Evolutionary conservation across 2,329 filamentous ascomycete genomes (phyloP).

Genomic region (Trichoderma sp.): DNA sequence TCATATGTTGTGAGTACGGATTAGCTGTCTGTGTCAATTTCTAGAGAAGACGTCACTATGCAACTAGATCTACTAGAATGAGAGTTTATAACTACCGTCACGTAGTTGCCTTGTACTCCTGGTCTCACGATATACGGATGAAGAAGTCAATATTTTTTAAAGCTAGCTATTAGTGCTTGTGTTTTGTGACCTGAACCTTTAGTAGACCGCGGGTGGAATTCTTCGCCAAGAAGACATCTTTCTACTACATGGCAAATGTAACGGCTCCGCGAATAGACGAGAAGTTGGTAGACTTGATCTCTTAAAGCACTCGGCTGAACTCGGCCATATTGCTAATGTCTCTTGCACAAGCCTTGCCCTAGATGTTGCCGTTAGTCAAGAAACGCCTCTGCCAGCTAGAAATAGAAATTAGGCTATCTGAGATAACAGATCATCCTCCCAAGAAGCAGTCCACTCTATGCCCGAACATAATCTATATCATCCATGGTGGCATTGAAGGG

Average conservation of each 20-base stretch:
- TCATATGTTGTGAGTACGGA: background rate
- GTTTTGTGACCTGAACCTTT: background rate
- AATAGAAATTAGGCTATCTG: too few species aligned
- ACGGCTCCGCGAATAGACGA: background rate
- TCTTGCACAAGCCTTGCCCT: background rate
- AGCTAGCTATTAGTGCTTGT: background rate
- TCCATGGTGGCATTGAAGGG: too few species aligned
- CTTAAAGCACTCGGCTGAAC: background rate
- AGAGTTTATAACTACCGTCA: background rate
- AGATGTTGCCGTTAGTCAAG: background rate
- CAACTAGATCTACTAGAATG: fast-evolving
- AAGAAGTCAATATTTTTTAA: background rate
- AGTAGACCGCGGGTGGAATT: background rate
- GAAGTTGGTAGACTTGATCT: background rate
- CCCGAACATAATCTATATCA: too few species aligned
- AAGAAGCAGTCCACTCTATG: too few species aligned
- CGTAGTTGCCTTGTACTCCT: background rate
- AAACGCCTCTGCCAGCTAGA: background rate
- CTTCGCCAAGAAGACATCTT: background rate
- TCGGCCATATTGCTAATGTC: background rate
- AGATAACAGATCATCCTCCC: too few species aligned
- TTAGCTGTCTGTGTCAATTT: background rate
- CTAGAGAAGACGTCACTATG: background rate
- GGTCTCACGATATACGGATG: background rate
- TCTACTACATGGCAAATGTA: background rate